Evolutionary conservation across 2,329 filamentous ascomycete species (phyloP), one percentile per base, ranked within the genome.

Genomic region (Botrytis aclada): DNA sequence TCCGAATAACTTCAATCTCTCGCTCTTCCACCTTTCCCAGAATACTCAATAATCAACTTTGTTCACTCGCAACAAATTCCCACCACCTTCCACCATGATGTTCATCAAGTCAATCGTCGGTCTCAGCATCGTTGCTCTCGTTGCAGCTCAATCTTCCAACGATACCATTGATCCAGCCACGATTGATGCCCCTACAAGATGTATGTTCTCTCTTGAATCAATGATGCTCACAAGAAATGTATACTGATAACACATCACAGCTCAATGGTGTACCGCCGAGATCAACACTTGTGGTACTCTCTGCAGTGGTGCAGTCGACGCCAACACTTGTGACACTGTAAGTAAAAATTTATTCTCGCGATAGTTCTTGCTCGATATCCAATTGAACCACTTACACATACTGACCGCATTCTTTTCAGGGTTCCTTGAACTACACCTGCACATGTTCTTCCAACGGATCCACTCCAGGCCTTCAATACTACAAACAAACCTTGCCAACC

Each of bases 281-380:
- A 82, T 82, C 74, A 88, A 89, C 81, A 85, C 85, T 62, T 92
- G 90, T 83, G 87, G 87, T 25, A 80, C 85, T 73, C 84, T 91
- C 75, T 92, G 90, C 82, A 84, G 84, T 75, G 84, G 85, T 75
- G 79, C 81, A 75, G 82, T 84, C 76, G 81, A 79, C 74, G 7
- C 32, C 78, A 79, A 75, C 90, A 90, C 83, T 66, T 92, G 90
- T 80, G 84, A 88, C 75, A 62, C 82, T 51, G 89, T 92, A 85
- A 80, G 87, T 82, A 65, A 34, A 34, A 41, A 22, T 20, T 9
- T n/a, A 8, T 69, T 16, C 16, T 14, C 25, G 6, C 25, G 10
- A 16, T 0, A 66, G 22, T 16, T 32, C 4, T 18, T 14, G 37
- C 47, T 39, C 16, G 65, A 37, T 71, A 61, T 74, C 72, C 73